These are phyloP conservation scores for Pseudocercospora crystallina DNA, from an alignment of 2,329 filamentous ascomycete genomes.

Conservation along the genomic window DNA sequence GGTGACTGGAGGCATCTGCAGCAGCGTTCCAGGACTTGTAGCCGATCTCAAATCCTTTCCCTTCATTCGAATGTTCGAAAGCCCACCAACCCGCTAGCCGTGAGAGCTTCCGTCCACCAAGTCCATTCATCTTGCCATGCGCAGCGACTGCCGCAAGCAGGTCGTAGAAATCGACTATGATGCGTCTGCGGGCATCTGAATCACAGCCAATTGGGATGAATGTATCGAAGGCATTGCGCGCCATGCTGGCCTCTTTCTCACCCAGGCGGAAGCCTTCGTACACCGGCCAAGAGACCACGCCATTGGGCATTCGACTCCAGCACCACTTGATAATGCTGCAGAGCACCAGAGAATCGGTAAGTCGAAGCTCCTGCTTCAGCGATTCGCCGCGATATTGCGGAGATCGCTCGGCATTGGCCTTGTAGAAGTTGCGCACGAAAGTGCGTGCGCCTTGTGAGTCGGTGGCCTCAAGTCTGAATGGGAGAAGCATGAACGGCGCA, in stretches of 20 bases:
- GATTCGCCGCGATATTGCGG: constrained; percentile 62
- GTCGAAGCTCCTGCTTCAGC: constrained; percentile 80
- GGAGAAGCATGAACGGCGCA: constrained; percentile 86
- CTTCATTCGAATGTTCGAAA: constrained; percentile 84
- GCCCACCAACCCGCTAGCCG: constrained; percentile 98
- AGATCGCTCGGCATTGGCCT: constrained; percentile 61
- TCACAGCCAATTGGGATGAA: constrained; percentile 95
- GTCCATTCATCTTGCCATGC: constrained; percentile 87
- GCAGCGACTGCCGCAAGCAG: constrained; percentile 86
- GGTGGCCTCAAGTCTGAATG: constrained; percentile 84
- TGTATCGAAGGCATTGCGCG: constrained; percentile 89
- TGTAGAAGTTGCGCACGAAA: constrained; percentile 92
- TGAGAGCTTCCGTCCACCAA: constrained; percentile 90
- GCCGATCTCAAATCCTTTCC: constrained; percentile 89
- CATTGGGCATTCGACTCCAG: constrained; percentile 87
- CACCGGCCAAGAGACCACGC: constrained; percentile 93
- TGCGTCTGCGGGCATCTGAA: constrained; percentile 77
- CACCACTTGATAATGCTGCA: constrained; percentile 97
- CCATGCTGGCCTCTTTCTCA: constrained; percentile 89
- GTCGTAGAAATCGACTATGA: constrained; percentile 97
- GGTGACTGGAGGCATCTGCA: constrained; percentile 90
- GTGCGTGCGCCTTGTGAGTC: constrained; percentile 89
- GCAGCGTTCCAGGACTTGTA: constrained; percentile 89
- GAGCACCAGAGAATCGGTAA: constrained; percentile 92
- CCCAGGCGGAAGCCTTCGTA: constrained; percentile 96